Evolutionary conservation across 352 stramenopile species (phyloP), one percentile per base, ranked within the genome.

Genomic region (Globisporangium alternatum): DNA sequence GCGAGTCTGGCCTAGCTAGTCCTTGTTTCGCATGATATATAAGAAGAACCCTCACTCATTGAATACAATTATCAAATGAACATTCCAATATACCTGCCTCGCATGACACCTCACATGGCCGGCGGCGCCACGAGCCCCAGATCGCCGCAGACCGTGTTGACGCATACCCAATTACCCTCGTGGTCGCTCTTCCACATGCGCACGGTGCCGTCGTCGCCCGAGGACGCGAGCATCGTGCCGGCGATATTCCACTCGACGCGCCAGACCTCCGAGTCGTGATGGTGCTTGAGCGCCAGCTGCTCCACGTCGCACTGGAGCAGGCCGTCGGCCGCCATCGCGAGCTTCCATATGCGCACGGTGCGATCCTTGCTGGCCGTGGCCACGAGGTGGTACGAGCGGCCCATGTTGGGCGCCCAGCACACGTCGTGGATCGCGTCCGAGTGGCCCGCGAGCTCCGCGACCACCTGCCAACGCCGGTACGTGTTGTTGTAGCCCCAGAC

Each of bases 181-280:
- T 95, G 92, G 71, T 98, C 90, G 69, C 83, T 90, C 71, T 98
- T 97, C 94, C 93, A 99, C 71, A 99, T 85, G 54, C 93, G 83
- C n/a, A 99, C 90, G 15, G 92, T 95, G 55, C 96, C 96, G 58
- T 97, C 89, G 72, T 99, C 97, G 8, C 96, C 93, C 2, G 88
- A 97, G 51, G 87, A 97, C 33, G 94, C 94, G 53, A 99, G 71
- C 67, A 98, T 97, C 15, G 95, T 98, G 28, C 97, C 97, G 10
- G 96, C 98, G 45, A 99, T 88, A 67, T 98, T 98, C 95, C 95
- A 99, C 74, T 98, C 90, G 56, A 98, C 96, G 43, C 93, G 86
- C 96, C 96, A 99, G 28, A 98, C 90, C 66, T 98, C 86, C 69
- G 79, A 93, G 72, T 90, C 80, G 74, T 92, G 83, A 67, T 95